Base-by-base conservation (phyloP, 1,284 basidiomycete species). In the Singerocomus inundabilis region DNA sequence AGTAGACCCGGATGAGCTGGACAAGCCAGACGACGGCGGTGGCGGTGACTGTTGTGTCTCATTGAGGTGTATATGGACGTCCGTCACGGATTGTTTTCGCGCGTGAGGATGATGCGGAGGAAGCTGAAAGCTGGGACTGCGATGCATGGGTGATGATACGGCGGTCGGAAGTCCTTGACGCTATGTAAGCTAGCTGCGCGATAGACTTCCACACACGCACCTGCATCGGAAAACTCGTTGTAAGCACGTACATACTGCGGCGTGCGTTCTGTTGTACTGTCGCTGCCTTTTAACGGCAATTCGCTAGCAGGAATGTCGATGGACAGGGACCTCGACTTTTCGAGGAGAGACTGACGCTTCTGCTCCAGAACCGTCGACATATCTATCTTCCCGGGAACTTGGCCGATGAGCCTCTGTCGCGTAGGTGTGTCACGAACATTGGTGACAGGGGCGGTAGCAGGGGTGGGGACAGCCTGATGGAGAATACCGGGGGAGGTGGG, bases 401-500 rank as follows among this genome's bases (percentile, higher is more conserved):
- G 58, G 3, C 64, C 68, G 35, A 70, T 46, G 6, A 69, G 51
- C 12, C 53, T 48, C 53, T 64, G 69, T 18, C 68, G 60, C 1
- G 49, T 46, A 15, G 65, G 65, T 3, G 48, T 28, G 16, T 60
- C 63, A 30, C 49, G 51, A 9, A 44, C 59, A 57, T 55, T 48
- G 34, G 28, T 61, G 56, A 38, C 62, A 42, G 40, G 61, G 58
- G 41, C 64, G 49, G 28, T 61, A 53, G 33, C 59, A 12, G 51
- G 56, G 4, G 53, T n/a, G 34, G 48, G 24, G 68, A 64, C 24
- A 70, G 61, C 64, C 5, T 74, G 75, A 32, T 78, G 74, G 37
- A 78, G 78, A 4, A 78, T 76, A 8, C 86, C 84, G n/a, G 88
- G 85, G 2, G 85, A 88, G 1, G 88, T 91, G 0, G 88, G 88